Conservation (phyloP, 2,329 filamentous ascomycete genomes). For the Fusarium brachygibbosum region DNA sequence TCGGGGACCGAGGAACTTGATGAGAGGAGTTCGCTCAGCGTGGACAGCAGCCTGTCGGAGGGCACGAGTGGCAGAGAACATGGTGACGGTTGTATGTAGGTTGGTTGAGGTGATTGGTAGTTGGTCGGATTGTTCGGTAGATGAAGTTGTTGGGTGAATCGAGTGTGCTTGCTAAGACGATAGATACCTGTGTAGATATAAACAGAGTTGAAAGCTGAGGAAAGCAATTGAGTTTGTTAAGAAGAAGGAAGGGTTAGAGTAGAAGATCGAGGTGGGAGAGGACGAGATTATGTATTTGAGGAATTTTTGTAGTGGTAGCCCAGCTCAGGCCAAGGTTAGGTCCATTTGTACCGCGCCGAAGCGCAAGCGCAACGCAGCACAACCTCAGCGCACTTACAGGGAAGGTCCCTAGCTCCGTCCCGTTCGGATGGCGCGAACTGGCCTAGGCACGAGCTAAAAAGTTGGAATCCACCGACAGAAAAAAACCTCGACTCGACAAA, state of each 20-base stretch:
- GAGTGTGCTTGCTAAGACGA: conserved; percentile 17
- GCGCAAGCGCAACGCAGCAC: conserved; percentile 14
- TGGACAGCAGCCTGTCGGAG: conserved; percentile 71
- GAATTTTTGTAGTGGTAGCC: conserved; percentile 42
- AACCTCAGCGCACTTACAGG: conserved; percentile 26
- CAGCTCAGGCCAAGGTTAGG: conserved; percentile 3
- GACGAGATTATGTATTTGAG: conserved; percentile 47
- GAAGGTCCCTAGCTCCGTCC: conserved; percentile 24
- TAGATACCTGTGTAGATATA: not conserved
- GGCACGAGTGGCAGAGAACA: conserved; percentile 68
- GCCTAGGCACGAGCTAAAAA: conserved; percentile 29
- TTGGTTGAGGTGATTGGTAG: conserved; percentile 6
- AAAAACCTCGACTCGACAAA: conserved; percentile 33
- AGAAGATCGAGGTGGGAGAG: conserved; percentile 28
- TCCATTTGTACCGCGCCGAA: conserved; percentile 39
- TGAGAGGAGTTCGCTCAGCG: conserved; percentile 71
- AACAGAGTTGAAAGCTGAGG: not conserved
- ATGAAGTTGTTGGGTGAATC: conserved; percentile 5
- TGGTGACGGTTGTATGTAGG: conserved; percentile 49
- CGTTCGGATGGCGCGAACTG: conserved; percentile 37
- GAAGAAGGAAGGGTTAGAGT: conserved; percentile 14
- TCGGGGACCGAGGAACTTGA: conserved; percentile 73
- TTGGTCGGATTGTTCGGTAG: conserved; percentile 31
- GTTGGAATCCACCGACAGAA: conserved; percentile 24
- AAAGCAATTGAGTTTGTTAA: conserved; percentile 23